These are phyloP conservation scores for Metroxylon sagu DNA, from an alignment of 176 grass and related monocot genomes.

Conservation along the genomic window DNA sequence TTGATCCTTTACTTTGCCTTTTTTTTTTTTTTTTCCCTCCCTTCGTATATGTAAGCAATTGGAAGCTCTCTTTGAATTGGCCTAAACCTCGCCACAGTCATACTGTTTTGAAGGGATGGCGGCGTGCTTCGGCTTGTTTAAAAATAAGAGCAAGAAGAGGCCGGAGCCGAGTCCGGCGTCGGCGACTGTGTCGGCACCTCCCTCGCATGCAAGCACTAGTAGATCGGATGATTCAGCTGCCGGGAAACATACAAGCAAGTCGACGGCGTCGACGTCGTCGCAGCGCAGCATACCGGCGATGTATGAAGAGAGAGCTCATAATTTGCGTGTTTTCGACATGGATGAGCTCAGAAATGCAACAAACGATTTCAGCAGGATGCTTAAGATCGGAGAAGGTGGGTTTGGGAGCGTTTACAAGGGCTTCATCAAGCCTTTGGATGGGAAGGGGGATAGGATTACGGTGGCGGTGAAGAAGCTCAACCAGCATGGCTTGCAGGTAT, in stretches of 20 bases:
- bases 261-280: conserved; percentile 9
- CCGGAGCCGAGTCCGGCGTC: neutral
- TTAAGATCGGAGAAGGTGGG: conserved; percentile 7
- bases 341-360: conserved; percentile 5
- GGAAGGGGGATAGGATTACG: neutral
- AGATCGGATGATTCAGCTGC: conserved; percentile 52
- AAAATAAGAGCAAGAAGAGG: conserved; percentile 10
- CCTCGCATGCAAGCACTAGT: conserved; percentile 52
- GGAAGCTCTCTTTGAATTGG: too few species aligned
- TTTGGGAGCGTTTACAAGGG: conserved; percentile 14
- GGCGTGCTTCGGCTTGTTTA: conserved; percentile 58
- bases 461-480: conserved; percentile 13
- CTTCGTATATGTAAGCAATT: neutral
- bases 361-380: conserved; percentile 11
- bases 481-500: conserved; percentile 12
- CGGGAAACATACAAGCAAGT: conserved; percentile 52
- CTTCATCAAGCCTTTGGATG: neutral
- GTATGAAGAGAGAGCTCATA: conserved; percentile 11
- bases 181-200: neutral
- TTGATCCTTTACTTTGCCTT: too few species aligned
- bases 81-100: too few species aligned
- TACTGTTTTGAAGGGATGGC: conserved; percentile 16
- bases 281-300: conserved; percentile 1
- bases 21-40: neutral
- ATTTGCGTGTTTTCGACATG: conserved; percentile 1